Evolutionary conservation across 768 basidiomycete species (phyloP).

Genomic region (Pleurotus giganteus): DNA sequence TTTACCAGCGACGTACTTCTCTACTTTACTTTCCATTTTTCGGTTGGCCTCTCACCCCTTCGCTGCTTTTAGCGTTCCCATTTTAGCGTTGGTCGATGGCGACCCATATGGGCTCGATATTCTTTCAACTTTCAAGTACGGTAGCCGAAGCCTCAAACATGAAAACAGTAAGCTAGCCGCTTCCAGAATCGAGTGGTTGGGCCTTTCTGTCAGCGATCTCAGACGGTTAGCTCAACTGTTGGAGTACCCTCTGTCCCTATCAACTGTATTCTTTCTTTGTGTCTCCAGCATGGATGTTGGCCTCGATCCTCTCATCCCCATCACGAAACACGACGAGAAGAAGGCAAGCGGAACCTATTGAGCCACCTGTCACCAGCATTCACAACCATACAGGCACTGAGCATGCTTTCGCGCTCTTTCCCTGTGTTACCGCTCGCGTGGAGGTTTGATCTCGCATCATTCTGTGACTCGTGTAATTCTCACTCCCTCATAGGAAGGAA

Average conservation of each 20-base stretch:
- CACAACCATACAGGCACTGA: slow-evolving; percentile 45
- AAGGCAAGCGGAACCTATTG: slow-evolving; percentile 46
- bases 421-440: slow-evolving; percentile 53
- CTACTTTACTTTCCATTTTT: neutral
- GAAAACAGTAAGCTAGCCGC: slow-evolving; percentile 71
- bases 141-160: slow-evolving; percentile 68
- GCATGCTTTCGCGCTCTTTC: slow-evolving; percentile 51
- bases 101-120: slow-evolving; percentile 95
- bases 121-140: slow-evolving; percentile 81
- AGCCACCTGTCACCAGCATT: neutral
- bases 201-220: slow-evolving; percentile 71
- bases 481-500: slow-evolving; percentile 57
- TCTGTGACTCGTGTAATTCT: neutral
- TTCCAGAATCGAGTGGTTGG: slow-evolving; percentile 74
- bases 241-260: neutral
- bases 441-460: slow-evolving; percentile 45
- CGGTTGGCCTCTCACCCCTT: neutral
- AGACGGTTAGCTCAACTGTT: slow-evolving; percentile 48
- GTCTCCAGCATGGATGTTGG: slow-evolving; percentile 55
- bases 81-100: slow-evolving; percentile 81
- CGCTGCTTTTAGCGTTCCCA: slow-evolving; percentile 54
- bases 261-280: neutral
- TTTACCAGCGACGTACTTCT: slow-evolving; percentile 55
- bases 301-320: slow-evolving; percentile 61
- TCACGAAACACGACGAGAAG: slow-evolving; percentile 68